Conservation (phyloP, 345 rosid genomes). For the Pugionium dolabratum region DNA sequence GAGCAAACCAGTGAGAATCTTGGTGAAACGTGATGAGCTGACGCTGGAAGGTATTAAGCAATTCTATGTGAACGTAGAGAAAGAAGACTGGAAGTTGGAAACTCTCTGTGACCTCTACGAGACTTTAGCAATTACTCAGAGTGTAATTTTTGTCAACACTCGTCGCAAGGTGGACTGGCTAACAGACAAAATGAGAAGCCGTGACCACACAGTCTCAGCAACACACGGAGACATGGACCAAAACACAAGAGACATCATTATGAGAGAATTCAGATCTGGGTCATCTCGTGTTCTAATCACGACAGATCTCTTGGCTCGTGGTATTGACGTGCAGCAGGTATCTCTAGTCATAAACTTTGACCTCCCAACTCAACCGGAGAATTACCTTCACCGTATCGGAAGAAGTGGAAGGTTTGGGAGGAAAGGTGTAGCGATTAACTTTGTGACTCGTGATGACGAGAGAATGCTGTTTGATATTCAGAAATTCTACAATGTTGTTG, state of each 20-base stretch:
- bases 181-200: conserved; percentile 48
- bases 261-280: conserved; percentile 32
- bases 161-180: conserved; percentile 69
- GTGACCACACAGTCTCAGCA: conserved; percentile 59
- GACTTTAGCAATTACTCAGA: conserved; percentile 48
- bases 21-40: conserved; percentile 59
- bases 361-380: conserved; percentile 57
- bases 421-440: conserved; percentile 50
- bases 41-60: conserved; percentile 57
- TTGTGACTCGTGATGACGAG: conserved; percentile 51
- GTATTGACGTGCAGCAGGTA: conserved; percentile 61
- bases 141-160: conserved; percentile 57
- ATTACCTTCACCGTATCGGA: conserved; percentile 59
- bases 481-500: conserved; percentile 52
- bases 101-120: no score
- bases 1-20: conserved; percentile 38
- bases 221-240: conserved; percentile 24
- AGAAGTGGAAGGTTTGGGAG: conserved; percentile 37
- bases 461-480: conserved; percentile 52
- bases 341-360: conserved; percentile 59
- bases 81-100: no score
- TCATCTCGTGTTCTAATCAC: conserved; percentile 62
- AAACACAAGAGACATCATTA: no score
- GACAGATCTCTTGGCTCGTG: conserved; percentile 57
- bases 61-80: no score